These are phyloP conservation scores for Gracilaria vermiculophylla DNA, from an alignment of 23 red algal species.

Conservation along the genomic window DNA sequence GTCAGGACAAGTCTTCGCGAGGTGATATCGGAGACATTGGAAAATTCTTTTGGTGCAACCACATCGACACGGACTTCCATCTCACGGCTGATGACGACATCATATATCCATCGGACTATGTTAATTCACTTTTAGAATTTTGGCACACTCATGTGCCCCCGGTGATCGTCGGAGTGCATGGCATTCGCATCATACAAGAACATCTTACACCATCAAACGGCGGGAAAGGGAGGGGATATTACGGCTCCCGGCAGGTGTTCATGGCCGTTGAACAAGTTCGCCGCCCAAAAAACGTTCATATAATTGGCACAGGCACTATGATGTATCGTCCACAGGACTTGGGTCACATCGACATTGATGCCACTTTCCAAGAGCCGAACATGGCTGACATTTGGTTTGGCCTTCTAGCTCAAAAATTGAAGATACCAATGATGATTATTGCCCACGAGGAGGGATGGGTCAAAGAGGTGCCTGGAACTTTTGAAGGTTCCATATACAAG, in stretches of 20 bases:
- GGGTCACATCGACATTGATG: slow-evolving; percentile 31
- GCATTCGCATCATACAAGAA: slow-evolving; percentile 63
- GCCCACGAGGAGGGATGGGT: slow-evolving; percentile 70
- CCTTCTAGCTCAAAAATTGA: slow-evolving; percentile 26
- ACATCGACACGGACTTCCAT: slow-evolving; percentile 64
- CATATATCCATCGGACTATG: slow-evolving; percentile 74
- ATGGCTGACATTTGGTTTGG: slow-evolving; percentile 91
- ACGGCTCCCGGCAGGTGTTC: slow-evolving; percentile 70
- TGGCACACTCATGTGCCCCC: background rate
- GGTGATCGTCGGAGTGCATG: slow-evolving; percentile 66
- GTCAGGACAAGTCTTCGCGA: slow-evolving; percentile 4
- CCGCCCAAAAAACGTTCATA: slow-evolving; percentile 56
- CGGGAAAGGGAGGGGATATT: slow-evolving; percentile 53
- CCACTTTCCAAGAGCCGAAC: slow-evolving; percentile 60
- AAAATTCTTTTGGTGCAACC: slow-evolving; percentile 74
- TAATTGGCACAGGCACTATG: slow-evolving; percentile 78
- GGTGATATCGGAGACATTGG: slow-evolving; percentile 78
- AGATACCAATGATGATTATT: slow-evolving; percentile 75
- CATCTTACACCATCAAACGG: slow-evolving; percentile 1
- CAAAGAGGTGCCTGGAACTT: slow-evolving; percentile 77
- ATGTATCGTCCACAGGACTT: slow-evolving; percentile 50
- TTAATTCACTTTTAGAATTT: slow-evolving; percentile 16
- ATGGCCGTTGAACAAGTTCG: slow-evolving; percentile 60
- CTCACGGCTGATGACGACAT: slow-evolving; percentile 85
- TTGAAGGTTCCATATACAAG: slow-evolving; percentile 70